phyloP scores from a whole-genome alignment of 2,329 filamentous ascomycete species.

The Fusarium torreyae region DNA sequence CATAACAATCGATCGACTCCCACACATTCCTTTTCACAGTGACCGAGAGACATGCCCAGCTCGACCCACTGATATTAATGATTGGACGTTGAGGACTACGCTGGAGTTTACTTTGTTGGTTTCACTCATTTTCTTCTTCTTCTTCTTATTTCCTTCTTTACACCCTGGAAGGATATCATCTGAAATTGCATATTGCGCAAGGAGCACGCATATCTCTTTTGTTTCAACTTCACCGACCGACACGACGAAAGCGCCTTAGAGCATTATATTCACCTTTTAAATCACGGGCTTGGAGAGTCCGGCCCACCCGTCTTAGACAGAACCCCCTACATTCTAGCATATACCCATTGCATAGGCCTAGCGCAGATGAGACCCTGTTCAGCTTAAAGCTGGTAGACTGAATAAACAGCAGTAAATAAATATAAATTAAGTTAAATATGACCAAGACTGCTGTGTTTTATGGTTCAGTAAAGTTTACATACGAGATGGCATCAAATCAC shows the following conservation, averaged over 20 bases:
- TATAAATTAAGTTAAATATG: background rate
- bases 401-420: constrained; percentile 36
- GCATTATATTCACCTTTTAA: constrained; percentile 37
- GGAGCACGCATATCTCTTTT: constrained; percentile 27
- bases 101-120: constrained; percentile 46
- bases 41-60: constrained; percentile 17
- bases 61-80: constrained; percentile 41
- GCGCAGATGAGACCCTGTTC: constrained; percentile 49
- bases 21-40: constrained; percentile 8
- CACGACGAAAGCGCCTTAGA: constrained; percentile 35
- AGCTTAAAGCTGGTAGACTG: constrained; percentile 41
- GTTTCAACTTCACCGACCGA: constrained; percentile 5
- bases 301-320: constrained; percentile 26
- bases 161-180: constrained; percentile 35
- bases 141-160: constrained; percentile 6
- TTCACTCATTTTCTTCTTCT: constrained; percentile 19
- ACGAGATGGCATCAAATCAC: too few relatives aligned
- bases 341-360: constrained; percentile 56
- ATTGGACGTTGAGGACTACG: constrained; percentile 48
- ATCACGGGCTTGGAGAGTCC: constrained; percentile 31
- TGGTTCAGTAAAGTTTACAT: background rate
- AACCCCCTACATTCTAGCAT: constrained; percentile 53
- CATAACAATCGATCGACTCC: constrained; percentile 51
- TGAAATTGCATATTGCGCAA: constrained; percentile 47
- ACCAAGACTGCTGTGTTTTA: background rate